These are phyloP conservation scores for Sordaria brevicollis DNA, from an alignment of 495 filamentous ascomycete species.

Conservation along the genomic window DNA sequence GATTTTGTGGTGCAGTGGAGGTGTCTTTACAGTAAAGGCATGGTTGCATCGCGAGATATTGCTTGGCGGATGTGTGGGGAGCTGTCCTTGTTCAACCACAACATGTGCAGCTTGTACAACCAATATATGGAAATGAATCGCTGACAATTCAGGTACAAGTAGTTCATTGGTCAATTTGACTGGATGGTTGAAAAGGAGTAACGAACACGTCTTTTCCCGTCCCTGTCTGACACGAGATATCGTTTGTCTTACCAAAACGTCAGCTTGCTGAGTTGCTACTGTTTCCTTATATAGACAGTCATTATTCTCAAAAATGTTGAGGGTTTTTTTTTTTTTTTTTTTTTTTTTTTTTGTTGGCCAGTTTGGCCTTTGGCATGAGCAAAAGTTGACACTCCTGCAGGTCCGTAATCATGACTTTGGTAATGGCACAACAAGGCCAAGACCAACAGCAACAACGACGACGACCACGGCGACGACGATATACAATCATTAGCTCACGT, in stretches of 20 bases:
- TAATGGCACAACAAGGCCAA: not conserved
- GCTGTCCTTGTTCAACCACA: not conserved
- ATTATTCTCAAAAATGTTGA: no score
- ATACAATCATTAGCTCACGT: not conserved
- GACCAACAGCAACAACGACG: not conserved
- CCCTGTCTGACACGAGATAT: not conserved
- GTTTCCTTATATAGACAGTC: no score
- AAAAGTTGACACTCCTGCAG: not conserved
- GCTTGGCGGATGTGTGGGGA: not conserved
- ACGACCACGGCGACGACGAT: not conserved
- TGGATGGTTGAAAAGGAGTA: not conserved
- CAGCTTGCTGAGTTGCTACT: not conserved
- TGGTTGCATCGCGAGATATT: not conserved
- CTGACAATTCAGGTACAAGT: not conserved
- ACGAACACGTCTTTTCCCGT: not conserved
- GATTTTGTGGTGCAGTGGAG: no score
- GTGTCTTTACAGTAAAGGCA: no score
- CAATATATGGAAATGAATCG: not conserved
- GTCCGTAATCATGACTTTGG: not conserved
- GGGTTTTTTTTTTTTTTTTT: no score
- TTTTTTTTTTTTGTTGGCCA: no score
- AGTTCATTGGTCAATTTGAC: not conserved
- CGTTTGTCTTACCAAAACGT: not conserved
- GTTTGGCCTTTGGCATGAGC: no score
- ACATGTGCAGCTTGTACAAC: not conserved